phyloP scores from a whole-genome alignment of 768 basidiomycete genomes.

The Leccinum rimulosum region DNA sequence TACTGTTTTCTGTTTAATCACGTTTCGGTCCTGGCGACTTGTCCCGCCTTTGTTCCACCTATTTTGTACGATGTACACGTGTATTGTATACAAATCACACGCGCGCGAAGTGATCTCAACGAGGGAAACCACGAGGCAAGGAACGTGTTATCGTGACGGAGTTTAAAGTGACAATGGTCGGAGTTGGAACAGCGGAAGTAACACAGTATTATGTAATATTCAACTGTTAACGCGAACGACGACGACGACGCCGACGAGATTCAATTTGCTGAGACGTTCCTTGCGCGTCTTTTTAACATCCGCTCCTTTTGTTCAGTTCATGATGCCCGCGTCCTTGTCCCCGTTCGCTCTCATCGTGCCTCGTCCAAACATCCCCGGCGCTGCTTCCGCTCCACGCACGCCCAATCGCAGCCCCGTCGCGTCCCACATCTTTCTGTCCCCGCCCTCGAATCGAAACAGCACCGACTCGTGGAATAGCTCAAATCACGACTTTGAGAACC shows the following conservation, averaged over 20 bases:
- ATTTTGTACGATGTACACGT: constrained; percentile 17
- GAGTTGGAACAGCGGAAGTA: constrained; percentile 20
- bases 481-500: constrained; percentile 58
- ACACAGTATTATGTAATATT: constrained; percentile 20
- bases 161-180: constrained; percentile 16
- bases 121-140: constrained; percentile 16
- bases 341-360: constrained; percentile 62
- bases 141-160: constrained; percentile 21
- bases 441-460: constrained; percentile 53
- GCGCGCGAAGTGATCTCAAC: constrained; percentile 24
- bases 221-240: constrained; percentile 23
- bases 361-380: constrained; percentile 45
- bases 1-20: constrained; percentile 14
- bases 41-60: constrained; percentile 5
- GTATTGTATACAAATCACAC: constrained; percentile 12
- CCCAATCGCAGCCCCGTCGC: constrained; percentile 56
- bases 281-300: constrained; percentile 39
- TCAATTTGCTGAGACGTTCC: constrained; percentile 17
- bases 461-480: constrained; percentile 87
- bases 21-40: constrained; percentile 15
- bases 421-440: constrained; percentile 50
- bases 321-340: constrained; percentile 46
- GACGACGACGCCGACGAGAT: constrained; percentile 16
- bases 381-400: constrained; percentile 52
- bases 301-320: constrained; percentile 38